Evolutionary conservation across 495 filamentous ascomycete species (phyloP).

Genomic region (Tuber melanosporum): DNA sequence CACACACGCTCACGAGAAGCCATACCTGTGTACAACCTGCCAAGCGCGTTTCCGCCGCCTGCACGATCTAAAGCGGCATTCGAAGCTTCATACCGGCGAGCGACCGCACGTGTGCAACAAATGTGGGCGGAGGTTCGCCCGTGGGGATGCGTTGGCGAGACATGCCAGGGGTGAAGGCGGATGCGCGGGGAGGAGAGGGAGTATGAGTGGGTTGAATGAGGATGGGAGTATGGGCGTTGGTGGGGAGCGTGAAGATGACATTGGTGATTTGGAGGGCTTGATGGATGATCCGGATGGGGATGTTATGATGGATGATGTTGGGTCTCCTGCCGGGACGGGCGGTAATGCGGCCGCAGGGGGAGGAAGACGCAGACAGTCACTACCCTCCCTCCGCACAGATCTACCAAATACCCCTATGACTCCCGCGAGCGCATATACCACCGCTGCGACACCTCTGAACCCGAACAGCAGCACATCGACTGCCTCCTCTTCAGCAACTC

Average conservation of each 20-base stretch:
- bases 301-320: constrained; percentile 36
- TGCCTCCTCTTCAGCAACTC: background rate
- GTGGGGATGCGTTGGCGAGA: constrained; percentile 87
- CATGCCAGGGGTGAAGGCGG: constrained; percentile 95
- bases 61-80: constrained; percentile 93
- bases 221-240: constrained; percentile 50
- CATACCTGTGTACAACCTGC: constrained; percentile 84
- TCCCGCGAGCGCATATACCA: constrained; percentile 24
- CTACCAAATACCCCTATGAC: constrained; percentile 37
- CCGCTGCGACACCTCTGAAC: constrained; percentile 34
- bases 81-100: constrained; percentile 93
- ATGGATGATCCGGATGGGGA: constrained; percentile 38
- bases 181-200: constrained; percentile 82
- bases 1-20: constrained; percentile 98
- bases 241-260: constrained; percentile 34
- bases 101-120: constrained; percentile 89
- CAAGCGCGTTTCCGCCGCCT: constrained; percentile 82
- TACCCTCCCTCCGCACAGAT: constrained; percentile 39
- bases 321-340: background rate
- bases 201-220: constrained; percentile 74
- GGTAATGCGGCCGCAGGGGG: background rate
- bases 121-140: constrained; percentile 88
- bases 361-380: constrained; percentile 26
- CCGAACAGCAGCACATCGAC: constrained; percentile 4
- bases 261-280: constrained; percentile 34